Evolutionary conservation across 1,284 basidiomycete genomes (phyloP), one percentile per base, ranked within the genome.

Genomic region (Tremellales sp.): DNA sequence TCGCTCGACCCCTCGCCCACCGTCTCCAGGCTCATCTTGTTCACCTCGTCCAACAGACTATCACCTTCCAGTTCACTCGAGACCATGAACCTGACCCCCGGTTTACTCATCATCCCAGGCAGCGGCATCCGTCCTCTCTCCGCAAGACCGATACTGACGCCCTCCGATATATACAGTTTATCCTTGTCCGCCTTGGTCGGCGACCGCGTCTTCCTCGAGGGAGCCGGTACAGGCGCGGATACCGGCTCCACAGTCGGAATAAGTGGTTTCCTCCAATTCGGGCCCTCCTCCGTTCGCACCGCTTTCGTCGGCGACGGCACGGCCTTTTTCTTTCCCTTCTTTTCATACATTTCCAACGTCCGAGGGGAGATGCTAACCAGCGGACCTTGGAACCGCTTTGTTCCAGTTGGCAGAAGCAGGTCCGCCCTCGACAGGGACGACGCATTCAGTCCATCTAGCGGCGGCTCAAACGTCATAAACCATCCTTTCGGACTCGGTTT

Each of bases 381-480:
- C 14, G 61, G 61, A 33, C 54, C 50, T 3, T 50, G 53, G 35
- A 68, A 63, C 6, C 64, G 66, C 12, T 54, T 47, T 1, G 61
- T 50, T 6, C 60, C 61, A 29, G 56, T 55, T 5, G 65, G 60
- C 61, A 90, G 83, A 32, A 94, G 72, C 34, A 84, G 69, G 16
- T 87, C 83, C 55, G 87, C 84, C 25, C 87, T 58, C 4, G 81
- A 82, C 29, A 87, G 75, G 38, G 83, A 81, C 32, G 76, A 74
- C 22, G 74, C 77, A 39, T 67, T 79, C 75, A 86, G 82, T 32
- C 79, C 80, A 48, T 81, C 79, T 7, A 87, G 76, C 6, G 85
- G 84, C 24, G 88, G 87, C 24, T 82, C 79, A 74, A 85, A 89
- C 4, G 85, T 83, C 48, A 87, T 74, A 13, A 82, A 76, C 54